These are phyloP conservation scores for Phanerodontia chrysosporium DNA, from an alignment of 768 basidiomycete genomes.

Conservation along the genomic window DNA sequence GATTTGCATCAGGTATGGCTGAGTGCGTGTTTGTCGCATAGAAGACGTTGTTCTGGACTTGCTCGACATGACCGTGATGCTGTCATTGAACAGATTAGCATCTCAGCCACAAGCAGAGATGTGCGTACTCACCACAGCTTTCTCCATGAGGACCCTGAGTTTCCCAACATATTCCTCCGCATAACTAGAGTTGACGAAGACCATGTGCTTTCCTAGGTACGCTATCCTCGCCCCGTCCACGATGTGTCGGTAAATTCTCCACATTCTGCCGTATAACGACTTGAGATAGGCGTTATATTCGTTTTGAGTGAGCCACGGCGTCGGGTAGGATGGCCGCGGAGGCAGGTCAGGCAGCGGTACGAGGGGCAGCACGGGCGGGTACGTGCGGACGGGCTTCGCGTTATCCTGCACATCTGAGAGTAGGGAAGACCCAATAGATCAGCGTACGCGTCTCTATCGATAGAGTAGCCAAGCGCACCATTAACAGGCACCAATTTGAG, in stretches of 20 bases:
- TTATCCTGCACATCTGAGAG: no score
- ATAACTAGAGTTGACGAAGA: not conserved
- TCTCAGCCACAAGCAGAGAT: not conserved
- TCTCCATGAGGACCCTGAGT: not conserved
- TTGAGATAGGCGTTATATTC: constrained; percentile 6
- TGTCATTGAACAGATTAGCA: not conserved
- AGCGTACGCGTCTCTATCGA: no score
- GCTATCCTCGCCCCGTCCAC: not conserved
- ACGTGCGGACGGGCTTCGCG: no score
- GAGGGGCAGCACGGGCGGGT: not conserved
- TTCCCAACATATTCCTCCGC: not conserved
- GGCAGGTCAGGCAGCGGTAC: constrained; percentile 12
- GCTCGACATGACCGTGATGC: not conserved
- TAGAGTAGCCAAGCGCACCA: no score
- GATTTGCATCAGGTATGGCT: constrained; percentile 3
- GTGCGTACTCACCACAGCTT: not conserved
- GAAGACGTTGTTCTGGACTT: not conserved
- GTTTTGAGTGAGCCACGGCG: constrained; percentile 17
- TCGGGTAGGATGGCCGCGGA: constrained; percentile 14
- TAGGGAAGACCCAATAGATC: no score
- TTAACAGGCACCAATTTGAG: not conserved
- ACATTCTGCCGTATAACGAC: not conserved
- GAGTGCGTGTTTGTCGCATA: constrained; percentile 9
- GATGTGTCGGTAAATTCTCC: not conserved
- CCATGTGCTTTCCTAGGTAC: constrained; percentile 1